phyloP scores from a whole-genome alignment of 2,329 filamentous ascomycete genomes.

The Pseudocercospora fijiensis region DNA sequence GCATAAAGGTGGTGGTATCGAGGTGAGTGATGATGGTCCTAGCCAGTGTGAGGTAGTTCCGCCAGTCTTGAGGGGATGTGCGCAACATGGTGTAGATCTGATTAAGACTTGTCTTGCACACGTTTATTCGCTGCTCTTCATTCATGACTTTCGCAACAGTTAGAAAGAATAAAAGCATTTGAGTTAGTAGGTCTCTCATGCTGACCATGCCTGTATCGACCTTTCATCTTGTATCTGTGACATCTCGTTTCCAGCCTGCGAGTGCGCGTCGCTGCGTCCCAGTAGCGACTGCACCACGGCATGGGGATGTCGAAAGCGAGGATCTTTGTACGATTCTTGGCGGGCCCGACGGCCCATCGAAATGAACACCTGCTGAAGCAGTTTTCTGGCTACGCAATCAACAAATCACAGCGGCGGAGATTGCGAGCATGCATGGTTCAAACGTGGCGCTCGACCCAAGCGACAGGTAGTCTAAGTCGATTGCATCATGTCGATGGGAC shows the following conservation, averaged over 20 bases:
- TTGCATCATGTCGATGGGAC: conserved; percentile 6
- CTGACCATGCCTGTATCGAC: conserved; percentile 17
- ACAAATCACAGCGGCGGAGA: neutral
- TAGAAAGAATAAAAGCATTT: conserved; percentile 22
- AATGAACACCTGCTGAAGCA: conserved; percentile 5
- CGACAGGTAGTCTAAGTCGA: conserved; percentile 6
- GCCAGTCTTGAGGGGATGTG: conserved; percentile 33
- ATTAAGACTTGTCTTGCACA: conserved; percentile 36
- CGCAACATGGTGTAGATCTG: conserved; percentile 40
- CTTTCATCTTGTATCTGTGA: conserved; percentile 10
- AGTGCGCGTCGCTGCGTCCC: conserved; percentile 3
- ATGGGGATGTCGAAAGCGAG: conserved; percentile 2
- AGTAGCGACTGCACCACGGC: conserved; percentile 8
- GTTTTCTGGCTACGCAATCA: conserved; percentile 7
- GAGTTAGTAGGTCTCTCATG: conserved; percentile 14
- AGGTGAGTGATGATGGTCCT: conserved; percentile 43
- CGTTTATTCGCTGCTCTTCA: conserved; percentile 34
- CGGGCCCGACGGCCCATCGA: neutral
- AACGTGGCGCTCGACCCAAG: conserved; percentile 7
- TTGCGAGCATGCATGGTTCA: conserved; percentile 1
- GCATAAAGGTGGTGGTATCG: conserved; percentile 43
- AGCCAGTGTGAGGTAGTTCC: conserved; percentile 35
- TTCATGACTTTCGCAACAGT: conserved; percentile 25
- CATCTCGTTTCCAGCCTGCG: conserved; percentile 1
- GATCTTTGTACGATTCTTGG: conserved; percentile 4